Base-by-base conservation (phyloP, 768 basidiomycete genomes). In the Termitomyces sp. region DNA sequence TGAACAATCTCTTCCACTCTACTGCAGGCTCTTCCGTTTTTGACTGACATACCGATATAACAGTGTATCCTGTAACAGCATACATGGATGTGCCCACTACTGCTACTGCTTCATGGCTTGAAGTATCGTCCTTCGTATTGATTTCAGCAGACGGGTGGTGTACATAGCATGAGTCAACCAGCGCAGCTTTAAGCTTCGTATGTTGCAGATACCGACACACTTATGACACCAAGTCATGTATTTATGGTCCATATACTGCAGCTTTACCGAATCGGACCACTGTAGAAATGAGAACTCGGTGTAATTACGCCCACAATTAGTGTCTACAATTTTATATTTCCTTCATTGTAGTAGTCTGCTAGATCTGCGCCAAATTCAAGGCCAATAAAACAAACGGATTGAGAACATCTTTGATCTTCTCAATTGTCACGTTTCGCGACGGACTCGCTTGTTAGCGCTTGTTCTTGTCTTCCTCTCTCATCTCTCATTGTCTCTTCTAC, bases 391-490 rank as follows among this genome's bases (percentile, higher is more conserved):
- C 17, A 34, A 14, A 31, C 43, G 34, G 55, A 29, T 32, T 20
- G 42, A 34, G 17, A 12, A 32, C 29, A 51, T 49, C 29, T 65
- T 55, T 60, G 60, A 66, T 60, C 60, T 52, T 45, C 50, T 57
- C 43, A 48, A 12, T 65, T 66, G 70, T 71, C 70, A 67, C 67
- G 68, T 68, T 69, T 68, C 64, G 52, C 53, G 60, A 36, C 20
- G 38, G 32, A 58, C 40, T 47, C 57, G 60, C 66, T 60, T 59
- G 57, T 59, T 40, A 56, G 55, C 60, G 62, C 65, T 65, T 57
- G 52, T 56, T 60, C 47, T 60, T 56, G 31, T 56, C 63, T 58
- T 52, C 63, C 52, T 57, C 63, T 50, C 20, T 57, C 57, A 53
- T 56, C 53, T 57, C 52, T 62, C 60, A 59, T 58, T 59, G 51